Conservation (phyloP, 192 early-diverging fungal species). For the Backusella morwellensis region DNA sequence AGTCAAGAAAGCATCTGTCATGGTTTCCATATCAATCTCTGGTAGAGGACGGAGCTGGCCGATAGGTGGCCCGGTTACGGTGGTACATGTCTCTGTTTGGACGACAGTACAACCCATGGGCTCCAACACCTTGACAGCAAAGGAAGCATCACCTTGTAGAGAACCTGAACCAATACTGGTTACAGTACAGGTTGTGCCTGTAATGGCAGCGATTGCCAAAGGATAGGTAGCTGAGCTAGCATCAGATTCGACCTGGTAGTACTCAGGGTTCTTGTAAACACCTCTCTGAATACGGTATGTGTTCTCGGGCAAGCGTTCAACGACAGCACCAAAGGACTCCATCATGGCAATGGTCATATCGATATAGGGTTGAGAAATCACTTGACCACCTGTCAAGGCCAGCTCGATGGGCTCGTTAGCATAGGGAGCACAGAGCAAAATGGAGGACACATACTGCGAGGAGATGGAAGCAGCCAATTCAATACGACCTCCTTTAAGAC, state of each 20-base stretch:
- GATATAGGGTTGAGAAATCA: conserved; percentile 97
- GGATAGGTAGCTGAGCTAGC: conserved; percentile 98
- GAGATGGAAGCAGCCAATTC: conserved; percentile 89
- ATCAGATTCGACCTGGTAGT: conserved; percentile 93
- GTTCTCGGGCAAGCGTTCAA: conserved; percentile 71
- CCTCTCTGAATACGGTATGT: conserved; percentile 81
- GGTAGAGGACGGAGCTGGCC: conserved; percentile 69
- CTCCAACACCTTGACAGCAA: conserved; percentile 84
- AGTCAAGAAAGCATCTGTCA: conserved; percentile 99
- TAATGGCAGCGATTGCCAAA: conserved; percentile 94
- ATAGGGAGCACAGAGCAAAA: conserved; percentile 95
- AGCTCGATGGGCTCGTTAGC: conserved; percentile 76
- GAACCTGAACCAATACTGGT: conserved; percentile 90
- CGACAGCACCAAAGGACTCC: conserved; percentile 85
- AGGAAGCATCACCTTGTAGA: conserved; percentile 89
- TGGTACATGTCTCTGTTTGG: conserved; percentile 87
- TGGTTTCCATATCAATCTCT: conserved; percentile 94
- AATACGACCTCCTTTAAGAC: conserved; percentile 85
- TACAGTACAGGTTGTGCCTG: conserved; percentile 83
- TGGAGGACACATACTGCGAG: conserved; percentile 98
- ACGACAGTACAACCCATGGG: conserved; percentile 92
- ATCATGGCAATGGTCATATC: conserved; percentile 99
- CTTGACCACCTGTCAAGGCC: conserved; percentile 88
- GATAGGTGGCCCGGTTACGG: conserved; percentile 80
- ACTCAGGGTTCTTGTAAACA: conserved; percentile 76